Evolutionary conservation across 1,139 yeast genomes (phyloP).

Genomic region (Debaryomyces udenii): DNA sequence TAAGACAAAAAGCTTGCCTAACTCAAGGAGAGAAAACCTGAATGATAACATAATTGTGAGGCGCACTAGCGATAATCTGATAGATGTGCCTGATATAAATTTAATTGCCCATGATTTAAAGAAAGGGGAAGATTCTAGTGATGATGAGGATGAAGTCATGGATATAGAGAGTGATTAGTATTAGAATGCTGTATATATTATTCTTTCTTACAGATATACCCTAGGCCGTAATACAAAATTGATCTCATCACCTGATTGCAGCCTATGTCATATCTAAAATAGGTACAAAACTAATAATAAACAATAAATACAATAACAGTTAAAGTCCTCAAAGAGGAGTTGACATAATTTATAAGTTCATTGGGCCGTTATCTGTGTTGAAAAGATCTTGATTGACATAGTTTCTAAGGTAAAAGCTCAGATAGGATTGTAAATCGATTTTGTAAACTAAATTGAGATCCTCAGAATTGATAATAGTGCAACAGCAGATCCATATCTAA

Average conservation of each 20-base stretch:
- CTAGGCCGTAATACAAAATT: neutral
- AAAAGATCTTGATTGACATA: too few relatives aligned
- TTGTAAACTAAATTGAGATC: neutral
- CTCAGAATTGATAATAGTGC: conserved; percentile 3
- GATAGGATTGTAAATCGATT: too few relatives aligned
- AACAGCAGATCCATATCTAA: neutral
- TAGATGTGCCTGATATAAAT: conserved; percentile 28
- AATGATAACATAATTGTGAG: conserved; percentile 11
- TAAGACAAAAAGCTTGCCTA: conserved; percentile 17
- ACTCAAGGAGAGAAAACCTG: conserved; percentile 7
- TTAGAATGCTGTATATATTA: conserved; percentile 4
- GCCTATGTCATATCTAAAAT: conserved; percentile 7
- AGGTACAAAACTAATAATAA: conserved; percentile 9
- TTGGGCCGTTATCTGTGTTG: neutral
- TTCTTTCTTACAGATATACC: too few relatives aligned
- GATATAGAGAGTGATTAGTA: conserved; percentile 59
- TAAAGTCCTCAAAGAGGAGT: neutral
- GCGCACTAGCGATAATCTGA: conserved; percentile 8
- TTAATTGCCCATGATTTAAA: conserved; percentile 44
- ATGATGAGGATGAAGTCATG: conserved; percentile 63
- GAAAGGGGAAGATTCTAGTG: conserved; percentile 59
- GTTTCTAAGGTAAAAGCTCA: too few relatives aligned
- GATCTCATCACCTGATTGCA: conserved; percentile 9
- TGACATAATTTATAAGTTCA: neutral
- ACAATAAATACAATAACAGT: conserved; percentile 3